Evolutionary conservation across 257 asterid species (phyloP).

Genomic region (Buddleja alternifolia): DNA sequence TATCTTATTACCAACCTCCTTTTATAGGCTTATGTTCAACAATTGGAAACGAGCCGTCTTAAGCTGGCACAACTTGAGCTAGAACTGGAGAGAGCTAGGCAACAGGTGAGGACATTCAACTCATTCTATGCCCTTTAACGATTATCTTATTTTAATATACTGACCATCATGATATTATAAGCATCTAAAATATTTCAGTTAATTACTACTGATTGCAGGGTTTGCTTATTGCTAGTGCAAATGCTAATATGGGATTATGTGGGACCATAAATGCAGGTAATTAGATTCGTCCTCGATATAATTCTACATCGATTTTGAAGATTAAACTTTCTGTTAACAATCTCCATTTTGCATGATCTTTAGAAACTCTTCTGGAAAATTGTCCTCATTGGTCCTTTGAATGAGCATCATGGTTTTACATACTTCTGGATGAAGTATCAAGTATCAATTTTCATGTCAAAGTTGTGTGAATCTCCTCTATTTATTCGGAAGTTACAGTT

Average conservation of each 20-base stretch:
- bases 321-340: not conserved
- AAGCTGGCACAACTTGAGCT: slow-evolving; percentile 87
- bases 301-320: not conserved
- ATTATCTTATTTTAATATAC: no score
- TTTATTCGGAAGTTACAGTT: no score
- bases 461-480: no score
- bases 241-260: slow-evolving; percentile 49
- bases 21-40: slow-evolving; percentile 86
- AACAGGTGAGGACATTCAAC: slow-evolving; percentile 46
- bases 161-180: not conserved
- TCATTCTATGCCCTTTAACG: not conserved
- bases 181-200: not conserved
- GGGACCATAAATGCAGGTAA: slow-evolving; percentile 64
- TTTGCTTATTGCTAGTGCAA: slow-evolving; percentile 51
- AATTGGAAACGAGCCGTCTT: slow-evolving; percentile 82
- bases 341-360: not conserved
- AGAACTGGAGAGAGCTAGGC: slow-evolving; percentile 87
- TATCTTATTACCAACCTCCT: not conserved
- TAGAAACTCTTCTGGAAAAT: not conserved
- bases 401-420: no score
- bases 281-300: not conserved
- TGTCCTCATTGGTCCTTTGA: not conserved
- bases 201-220: slow-evolving; percentile 48
- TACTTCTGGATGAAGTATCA: no score
- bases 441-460: not conserved